Evolutionary conservation across 257 asterid species (phyloP).

Genomic region (Solanum etuberosum): DNA sequence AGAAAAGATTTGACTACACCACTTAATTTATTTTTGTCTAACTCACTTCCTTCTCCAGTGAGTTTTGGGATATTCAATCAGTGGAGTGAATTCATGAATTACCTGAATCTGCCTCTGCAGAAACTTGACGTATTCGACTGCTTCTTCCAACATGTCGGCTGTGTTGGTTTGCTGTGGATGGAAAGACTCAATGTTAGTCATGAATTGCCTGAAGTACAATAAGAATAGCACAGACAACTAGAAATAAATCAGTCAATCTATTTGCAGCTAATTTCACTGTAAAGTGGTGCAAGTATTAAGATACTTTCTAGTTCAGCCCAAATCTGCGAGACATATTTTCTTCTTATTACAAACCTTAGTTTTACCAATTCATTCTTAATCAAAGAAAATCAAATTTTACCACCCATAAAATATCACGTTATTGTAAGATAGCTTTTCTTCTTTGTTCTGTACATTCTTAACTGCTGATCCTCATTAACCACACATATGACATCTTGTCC

Average conservation of each 20-base stretch:
- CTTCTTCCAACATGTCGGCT: constrained; percentile 97
- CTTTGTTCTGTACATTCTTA: neutral
- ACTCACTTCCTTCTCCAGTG: neutral
- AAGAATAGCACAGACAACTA: neutral
- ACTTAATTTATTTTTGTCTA: neutral
- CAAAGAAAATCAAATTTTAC: neutral
- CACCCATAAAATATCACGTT: neutral
- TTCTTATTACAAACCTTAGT: neutral
- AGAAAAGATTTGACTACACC: neutral
- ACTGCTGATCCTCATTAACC: neutral
- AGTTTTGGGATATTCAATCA: neutral
- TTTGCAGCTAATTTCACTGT: neutral
- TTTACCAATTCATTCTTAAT: neutral
- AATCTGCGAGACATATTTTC: neutral
- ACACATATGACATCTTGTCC: neutral
- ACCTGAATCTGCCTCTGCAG: constrained; percentile 89
- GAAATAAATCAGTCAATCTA: neutral
- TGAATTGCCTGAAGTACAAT: neutral
- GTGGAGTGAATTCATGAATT: neutral
- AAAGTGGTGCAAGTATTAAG: neutral
- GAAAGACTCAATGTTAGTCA: constrained; percentile 4
- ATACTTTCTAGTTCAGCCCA: neutral
- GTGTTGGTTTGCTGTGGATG: constrained; percentile 85
- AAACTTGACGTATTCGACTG: constrained; percentile 73
- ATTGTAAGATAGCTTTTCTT: neutral